A percentile compares a stretch with the other conserved stretches of the same genome.
Conservation (phyloP, 148 eudicot species). For the Tetragonia tetragonoides region DNA sequence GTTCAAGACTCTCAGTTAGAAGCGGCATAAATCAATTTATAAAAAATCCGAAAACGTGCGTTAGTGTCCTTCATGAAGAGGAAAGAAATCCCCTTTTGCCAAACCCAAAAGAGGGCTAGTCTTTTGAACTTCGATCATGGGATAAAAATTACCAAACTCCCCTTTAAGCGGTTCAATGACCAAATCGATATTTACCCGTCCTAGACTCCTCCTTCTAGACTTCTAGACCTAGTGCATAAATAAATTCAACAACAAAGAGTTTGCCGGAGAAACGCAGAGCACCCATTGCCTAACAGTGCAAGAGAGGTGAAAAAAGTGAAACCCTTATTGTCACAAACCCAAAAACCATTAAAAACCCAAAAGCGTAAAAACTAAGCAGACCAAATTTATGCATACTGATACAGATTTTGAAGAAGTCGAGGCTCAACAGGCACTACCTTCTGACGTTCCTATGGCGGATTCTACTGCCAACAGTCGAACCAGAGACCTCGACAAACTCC, state of each 20-base stretch:
- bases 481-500: slow-evolving; percentile 93
- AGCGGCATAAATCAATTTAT: no score
- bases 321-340: background rate
- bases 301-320: slow-evolving; percentile 12
- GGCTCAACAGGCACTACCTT: slow-evolving; percentile 17
- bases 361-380: slow-evolving; percentile 36
- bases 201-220: background rate
- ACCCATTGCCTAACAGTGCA: slow-evolving; percentile 6
- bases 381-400: slow-evolving; percentile 32
- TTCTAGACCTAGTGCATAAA: no score
- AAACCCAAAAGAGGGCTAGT: no score
- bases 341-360: background rate
- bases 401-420: slow-evolving; percentile 14
- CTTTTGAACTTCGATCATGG: no score
- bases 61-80: no score
- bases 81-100: no score
- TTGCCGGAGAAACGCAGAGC: background rate
- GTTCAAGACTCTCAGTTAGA: no score
- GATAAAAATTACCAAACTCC: no score
- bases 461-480: slow-evolving; percentile 57
- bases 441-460: slow-evolving; percentile 54
- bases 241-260: background rate
- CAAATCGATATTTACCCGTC: background rate
- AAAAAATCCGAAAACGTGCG: no score
- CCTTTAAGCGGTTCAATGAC: background rate